These are phyloP conservation scores for Rhododendron vialii DNA, from an alignment of 148 eudicot species.

Conservation along the genomic window DNA sequence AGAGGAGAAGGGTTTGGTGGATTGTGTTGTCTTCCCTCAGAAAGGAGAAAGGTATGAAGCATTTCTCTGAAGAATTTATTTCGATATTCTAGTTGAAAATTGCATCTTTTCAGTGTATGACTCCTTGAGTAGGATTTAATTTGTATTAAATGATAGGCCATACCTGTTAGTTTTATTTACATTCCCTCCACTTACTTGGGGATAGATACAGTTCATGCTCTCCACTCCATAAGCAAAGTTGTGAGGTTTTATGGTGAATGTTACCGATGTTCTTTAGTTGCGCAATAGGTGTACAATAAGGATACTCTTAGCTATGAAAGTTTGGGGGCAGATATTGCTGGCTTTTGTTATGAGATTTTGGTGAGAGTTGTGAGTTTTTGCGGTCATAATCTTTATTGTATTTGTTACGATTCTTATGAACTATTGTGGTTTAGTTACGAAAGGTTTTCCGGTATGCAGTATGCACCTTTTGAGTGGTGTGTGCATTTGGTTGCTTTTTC, in stretches of 20 bases:
- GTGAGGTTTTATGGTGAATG: neutral
- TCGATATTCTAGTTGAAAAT: neutral
- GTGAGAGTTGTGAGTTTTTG: neutral
- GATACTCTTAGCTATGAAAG: neutral
- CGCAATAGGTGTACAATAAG: neutral
- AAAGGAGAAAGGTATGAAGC: slow-evolving; percentile 74
- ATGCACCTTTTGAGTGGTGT: neutral
- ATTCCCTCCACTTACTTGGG: neutral
- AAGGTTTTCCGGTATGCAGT: neutral
- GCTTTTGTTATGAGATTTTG: neutral
- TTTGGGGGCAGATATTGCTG: neutral
- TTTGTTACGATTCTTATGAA: neutral
- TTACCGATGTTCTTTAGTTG: neutral
- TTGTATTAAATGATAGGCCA: neutral
- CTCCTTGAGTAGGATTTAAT: neutral
- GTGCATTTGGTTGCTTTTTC: neutral
- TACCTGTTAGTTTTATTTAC: neutral
- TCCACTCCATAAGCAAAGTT: neutral
- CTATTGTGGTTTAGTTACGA: neutral
- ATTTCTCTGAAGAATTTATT: neutral
- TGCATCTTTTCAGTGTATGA: neutral
- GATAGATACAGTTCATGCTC: neutral
- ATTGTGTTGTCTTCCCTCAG: slow-evolving; percentile 90
- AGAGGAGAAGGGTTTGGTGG: slow-evolving; percentile 56
- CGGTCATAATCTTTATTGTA: neutral